Evolutionary conservation across 164 flowering plant genomes (phyloP).

Genomic region (Piper betle): DNA sequence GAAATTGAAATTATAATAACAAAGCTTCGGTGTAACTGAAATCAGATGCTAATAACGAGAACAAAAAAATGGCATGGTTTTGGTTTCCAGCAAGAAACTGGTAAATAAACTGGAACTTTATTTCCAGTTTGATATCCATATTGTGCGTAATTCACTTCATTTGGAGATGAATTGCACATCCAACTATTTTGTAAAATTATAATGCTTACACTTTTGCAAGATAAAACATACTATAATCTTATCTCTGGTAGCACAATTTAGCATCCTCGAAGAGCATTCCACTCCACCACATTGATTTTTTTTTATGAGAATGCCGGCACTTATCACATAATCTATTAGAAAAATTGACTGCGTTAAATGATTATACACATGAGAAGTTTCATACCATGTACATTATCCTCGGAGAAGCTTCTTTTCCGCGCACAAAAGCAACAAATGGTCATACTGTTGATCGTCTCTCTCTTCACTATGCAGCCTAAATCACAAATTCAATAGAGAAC

Average conservation of each 20-base stretch:
- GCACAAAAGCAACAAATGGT: neutral
- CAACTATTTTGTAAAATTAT: too few species aligned
- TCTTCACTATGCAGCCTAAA: neutral
- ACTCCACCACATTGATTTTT: neutral
- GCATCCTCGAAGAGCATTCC: too few species aligned
- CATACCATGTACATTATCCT: neutral
- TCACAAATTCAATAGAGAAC: neutral
- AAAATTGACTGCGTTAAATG: neutral
- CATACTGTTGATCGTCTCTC: neutral
- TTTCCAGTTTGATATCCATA: too few species aligned
- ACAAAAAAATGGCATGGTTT: neutral
- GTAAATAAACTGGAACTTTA: too few species aligned
- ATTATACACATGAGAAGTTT: neutral
- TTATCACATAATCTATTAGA: neutral
- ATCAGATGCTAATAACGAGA: too few species aligned
- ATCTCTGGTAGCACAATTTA: too few species aligned
- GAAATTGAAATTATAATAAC: neutral
- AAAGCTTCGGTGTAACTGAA: neutral
- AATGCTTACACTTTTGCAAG: too few species aligned
- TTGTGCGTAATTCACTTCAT: too few species aligned
- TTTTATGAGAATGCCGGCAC: neutral
- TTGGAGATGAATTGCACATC: too few species aligned
- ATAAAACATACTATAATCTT: too few species aligned
- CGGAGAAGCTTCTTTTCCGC: neutral
- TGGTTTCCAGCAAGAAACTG: neutral